Conservation (phyloP, 345 rosid species). For the Toxicodendron radicans region DNA sequence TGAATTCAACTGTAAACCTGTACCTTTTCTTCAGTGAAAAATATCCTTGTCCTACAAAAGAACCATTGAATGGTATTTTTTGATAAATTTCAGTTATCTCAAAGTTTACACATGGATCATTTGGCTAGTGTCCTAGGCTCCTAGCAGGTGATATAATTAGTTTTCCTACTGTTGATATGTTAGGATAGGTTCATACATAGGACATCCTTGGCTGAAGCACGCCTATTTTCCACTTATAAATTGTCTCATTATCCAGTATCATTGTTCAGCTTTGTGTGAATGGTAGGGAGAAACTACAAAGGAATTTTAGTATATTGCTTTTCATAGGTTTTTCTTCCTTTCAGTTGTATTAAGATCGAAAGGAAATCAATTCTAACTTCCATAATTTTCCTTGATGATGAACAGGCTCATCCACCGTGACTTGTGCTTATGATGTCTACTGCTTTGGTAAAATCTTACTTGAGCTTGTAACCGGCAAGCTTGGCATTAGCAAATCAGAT, state of each 20-base stretch:
- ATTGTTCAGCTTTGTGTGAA: background rate
- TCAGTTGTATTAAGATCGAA: background rate
- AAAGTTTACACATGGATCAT: background rate
- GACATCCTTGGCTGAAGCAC: conserved; percentile 9
- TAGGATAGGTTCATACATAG: background rate
- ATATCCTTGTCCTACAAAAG: background rate
- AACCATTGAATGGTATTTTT: background rate
- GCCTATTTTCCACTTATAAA: background rate
- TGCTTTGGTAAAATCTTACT: conserved; percentile 89
- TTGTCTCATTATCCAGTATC: background rate
- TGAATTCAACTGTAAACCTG: background rate
- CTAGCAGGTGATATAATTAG: background rate
- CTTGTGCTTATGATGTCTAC: conserved; percentile 77
- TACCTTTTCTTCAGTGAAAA: background rate
- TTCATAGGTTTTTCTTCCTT: background rate
- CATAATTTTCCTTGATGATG: conserved; percentile 21
- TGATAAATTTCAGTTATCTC: too few relatives aligned
- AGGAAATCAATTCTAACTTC: conserved; percentile 12
- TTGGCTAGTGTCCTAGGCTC: background rate
- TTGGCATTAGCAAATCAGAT: conserved; percentile 72
- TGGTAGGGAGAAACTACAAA: background rate
- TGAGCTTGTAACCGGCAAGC: conserved; percentile 86
- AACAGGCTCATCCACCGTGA: conserved; percentile 49
- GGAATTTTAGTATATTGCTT: background rate
- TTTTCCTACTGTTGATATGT: background rate